Percentiles rank a stretch among this genome's conserved stretches.
phyloP scores from a whole-genome alignment of 257 asterid species.

The Haberlea rhodopensis region DNA sequence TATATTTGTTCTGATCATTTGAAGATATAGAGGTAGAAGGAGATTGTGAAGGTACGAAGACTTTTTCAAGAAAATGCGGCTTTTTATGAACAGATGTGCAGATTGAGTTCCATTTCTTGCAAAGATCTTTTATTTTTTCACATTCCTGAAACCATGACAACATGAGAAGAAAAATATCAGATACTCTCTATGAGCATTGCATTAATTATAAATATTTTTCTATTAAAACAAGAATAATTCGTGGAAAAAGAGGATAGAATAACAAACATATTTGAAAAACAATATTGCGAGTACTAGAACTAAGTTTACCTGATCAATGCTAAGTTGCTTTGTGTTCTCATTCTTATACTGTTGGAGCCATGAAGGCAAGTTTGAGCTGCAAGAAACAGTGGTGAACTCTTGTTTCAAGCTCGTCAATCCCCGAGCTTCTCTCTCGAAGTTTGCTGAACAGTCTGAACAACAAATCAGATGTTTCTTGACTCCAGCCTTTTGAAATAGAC shows the following conservation, averaged over 20 bases:
- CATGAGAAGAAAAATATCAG: conserved; percentile 21
- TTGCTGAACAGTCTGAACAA: conserved; percentile 68
- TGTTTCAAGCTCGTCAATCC: conserved; percentile 32
- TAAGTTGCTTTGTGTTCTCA: conserved; percentile 38
- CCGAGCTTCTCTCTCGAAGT: conserved; percentile 65
- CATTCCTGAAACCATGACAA: conserved; percentile 44
- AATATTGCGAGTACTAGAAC: too few relatives aligned
- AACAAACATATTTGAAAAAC: too few relatives aligned
- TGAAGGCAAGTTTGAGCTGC: conserved; percentile 64
- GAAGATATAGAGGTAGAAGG: conserved; percentile 76
- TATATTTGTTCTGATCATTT: conserved; percentile 40
- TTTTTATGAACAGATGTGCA: conserved; percentile 69
- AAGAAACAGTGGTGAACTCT: conserved; percentile 28
- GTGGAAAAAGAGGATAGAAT: too few relatives aligned
- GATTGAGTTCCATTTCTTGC: conserved; percentile 90
- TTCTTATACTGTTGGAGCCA: conserved; percentile 84
- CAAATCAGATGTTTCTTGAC: conserved; percentile 62
- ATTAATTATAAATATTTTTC: not conserved
- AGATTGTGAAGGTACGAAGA: conserved; percentile 51
- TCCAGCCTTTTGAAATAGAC: conserved; percentile 39
- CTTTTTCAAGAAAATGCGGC: conserved; percentile 62
- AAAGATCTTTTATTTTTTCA: conserved; percentile 52
- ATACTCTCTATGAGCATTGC: not conserved
- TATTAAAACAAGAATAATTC: not conserved
- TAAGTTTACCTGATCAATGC: conserved; percentile 42